These are phyloP conservation scores for Ustilago trichophora DNA, from an alignment of 1,284 basidiomycete species.

Conservation along the genomic window DNA sequence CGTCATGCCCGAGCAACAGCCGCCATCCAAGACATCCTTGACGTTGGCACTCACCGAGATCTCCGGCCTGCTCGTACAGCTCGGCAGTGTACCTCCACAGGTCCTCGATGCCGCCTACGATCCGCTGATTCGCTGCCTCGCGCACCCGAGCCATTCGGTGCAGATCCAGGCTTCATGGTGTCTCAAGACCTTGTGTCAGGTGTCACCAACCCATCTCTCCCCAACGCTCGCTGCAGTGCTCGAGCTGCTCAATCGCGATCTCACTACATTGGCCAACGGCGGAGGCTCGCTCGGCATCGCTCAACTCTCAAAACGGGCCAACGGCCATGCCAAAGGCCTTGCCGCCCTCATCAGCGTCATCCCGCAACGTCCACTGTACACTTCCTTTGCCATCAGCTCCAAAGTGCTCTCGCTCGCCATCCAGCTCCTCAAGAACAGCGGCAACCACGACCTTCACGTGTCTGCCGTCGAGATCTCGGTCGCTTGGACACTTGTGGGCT, in stretches of 20 bases:
- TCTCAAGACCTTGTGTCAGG: constrained; percentile 86
- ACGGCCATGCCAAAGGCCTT: constrained; percentile 89
- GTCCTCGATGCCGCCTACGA: constrained; percentile 89
- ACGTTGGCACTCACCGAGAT: constrained; percentile 83
- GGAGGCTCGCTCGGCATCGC: constrained; percentile 69
- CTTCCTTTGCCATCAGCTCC: constrained; percentile 89
- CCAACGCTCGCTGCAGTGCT: constrained; percentile 78
- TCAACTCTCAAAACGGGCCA: constrained; percentile 77
- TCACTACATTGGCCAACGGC: constrained; percentile 68
- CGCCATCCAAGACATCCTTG: constrained; percentile 78
- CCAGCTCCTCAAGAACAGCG: constrained; percentile 85
- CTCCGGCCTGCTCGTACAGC: constrained; percentile 82
- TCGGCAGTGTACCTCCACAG: constrained; percentile 88
- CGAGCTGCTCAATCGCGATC: constrained; percentile 83
- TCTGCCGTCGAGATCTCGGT: constrained; percentile 89
- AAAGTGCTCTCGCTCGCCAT: constrained; percentile 92
- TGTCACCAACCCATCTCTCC: constrained; percentile 83
- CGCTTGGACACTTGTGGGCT: constrained; percentile 90
- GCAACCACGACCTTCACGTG: constrained; percentile 85
- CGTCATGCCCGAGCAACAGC: constrained; percentile 82
- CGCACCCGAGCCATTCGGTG: constrained; percentile 86
- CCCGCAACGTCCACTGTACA: constrained; percentile 86
- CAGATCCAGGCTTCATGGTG: constrained; percentile 87
- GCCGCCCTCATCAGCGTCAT: constrained; percentile 86
- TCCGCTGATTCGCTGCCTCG: constrained; percentile 82